phyloP scores from a whole-genome alignment of 108 stramenopile genomes.

The Thalassiosira profunda region DNA sequence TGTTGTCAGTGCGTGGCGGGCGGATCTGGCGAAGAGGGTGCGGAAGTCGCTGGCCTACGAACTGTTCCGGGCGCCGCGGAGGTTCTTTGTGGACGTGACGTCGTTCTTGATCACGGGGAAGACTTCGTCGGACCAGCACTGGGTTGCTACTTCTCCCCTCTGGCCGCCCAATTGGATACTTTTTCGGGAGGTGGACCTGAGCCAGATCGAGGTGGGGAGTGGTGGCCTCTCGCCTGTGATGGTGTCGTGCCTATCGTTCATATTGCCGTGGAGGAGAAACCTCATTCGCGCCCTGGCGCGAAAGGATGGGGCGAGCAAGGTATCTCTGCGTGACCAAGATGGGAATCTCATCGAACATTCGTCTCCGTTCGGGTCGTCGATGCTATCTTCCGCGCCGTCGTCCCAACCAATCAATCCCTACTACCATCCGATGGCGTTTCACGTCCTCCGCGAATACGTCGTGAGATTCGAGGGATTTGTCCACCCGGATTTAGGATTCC shows the following conservation, averaged over 20 bases:
- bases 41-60: conserved; percentile 37
- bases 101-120: neutral
- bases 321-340: conserved; percentile 10
- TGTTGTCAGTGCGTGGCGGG: conserved; percentile 51
- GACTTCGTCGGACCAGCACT: neutral
- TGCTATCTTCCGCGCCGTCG: neutral
- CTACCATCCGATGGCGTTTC: conserved; percentile 70
- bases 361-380: conserved; percentile 7
- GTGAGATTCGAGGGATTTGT: conserved; percentile 81
- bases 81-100: neutral
- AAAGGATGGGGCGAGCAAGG: conserved; percentile 2
- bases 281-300: conserved; percentile 11
- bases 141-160: conserved; percentile 10
- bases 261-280: conserved; percentile 30
- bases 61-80: conserved; percentile 10
- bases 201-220: conserved; percentile 5
- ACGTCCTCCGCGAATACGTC: conserved; percentile 72
- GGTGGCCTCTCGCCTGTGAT: conserved; percentile 9
- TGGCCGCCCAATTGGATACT: conserved; percentile 44
- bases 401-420: conserved; percentile 18
- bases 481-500: conserved; percentile 85
- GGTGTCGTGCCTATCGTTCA: conserved; percentile 26
- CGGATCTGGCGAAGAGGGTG: conserved; percentile 49
- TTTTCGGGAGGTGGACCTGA: conserved; percentile 23
- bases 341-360: neutral